Conservation (phyloP, 164 flowering plant genomes). For the Stephania yunnanensis region DNA sequence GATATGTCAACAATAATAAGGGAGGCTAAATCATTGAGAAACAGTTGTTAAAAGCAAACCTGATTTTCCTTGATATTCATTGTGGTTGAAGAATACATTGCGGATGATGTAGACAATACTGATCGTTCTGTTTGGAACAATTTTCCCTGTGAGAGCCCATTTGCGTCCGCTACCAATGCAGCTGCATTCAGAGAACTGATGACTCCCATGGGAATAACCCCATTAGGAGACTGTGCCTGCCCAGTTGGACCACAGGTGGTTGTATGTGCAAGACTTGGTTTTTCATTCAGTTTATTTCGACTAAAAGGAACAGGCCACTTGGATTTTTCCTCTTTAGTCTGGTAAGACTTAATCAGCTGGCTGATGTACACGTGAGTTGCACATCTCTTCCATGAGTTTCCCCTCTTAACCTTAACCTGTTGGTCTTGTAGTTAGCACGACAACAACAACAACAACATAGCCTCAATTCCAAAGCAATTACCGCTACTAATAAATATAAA, state of each 20-base stretch:
- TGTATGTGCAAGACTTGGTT: constrained; percentile 17
- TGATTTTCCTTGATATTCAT: constrained; percentile 26
- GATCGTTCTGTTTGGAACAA: constrained; percentile 18
- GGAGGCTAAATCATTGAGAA: constrained; percentile 1
- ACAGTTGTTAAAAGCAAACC: constrained; percentile 25
- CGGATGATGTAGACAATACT: constrained; percentile 15
- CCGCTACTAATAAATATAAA: neutral
- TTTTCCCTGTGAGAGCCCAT: constrained; percentile 20
- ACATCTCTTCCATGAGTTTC: constrained; percentile 43
- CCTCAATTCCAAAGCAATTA: neutral
- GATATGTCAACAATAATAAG: constrained; percentile 12
- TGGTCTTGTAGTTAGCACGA: constrained; percentile 25
- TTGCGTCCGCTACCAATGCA: neutral
- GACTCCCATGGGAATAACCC: neutral
- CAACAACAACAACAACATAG: no score
- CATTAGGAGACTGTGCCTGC: constrained; percentile 3
- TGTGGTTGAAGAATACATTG: constrained; percentile 12
- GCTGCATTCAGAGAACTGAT: constrained; percentile 9
- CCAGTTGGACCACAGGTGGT: constrained; percentile 5
- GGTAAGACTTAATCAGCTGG: constrained; percentile 36
- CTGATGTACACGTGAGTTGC: constrained; percentile 54
- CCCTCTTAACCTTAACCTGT: constrained; percentile 15
- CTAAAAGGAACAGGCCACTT: constrained; percentile 8
- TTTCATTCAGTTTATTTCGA: constrained; percentile 23
- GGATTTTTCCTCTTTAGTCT: constrained; percentile 26